Conservation (phyloP, 1,284 basidiomycete species). For the Ganoderma resinaceum region DNA sequence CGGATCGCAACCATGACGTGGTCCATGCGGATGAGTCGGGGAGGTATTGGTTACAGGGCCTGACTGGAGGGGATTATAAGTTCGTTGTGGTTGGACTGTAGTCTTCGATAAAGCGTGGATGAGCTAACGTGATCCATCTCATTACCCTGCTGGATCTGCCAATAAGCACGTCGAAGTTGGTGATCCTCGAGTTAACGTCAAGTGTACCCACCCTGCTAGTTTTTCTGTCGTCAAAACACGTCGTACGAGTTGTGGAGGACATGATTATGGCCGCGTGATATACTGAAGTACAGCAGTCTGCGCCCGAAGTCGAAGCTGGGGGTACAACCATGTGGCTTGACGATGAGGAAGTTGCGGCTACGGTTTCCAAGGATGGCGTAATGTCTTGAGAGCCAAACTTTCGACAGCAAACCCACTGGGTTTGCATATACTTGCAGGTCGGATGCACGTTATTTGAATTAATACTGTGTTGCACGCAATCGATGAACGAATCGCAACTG, state of each 20-base stretch:
- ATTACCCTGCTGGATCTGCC: neutral
- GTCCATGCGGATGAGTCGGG: conserved; percentile 20
- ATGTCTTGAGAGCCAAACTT: neutral
- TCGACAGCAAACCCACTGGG: neutral
- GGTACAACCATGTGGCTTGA: no score
- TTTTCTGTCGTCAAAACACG: no score
- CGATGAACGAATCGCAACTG: neutral
- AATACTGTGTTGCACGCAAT: neutral
- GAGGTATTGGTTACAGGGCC: conserved; percentile 17
- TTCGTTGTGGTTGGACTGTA: conserved; percentile 19
- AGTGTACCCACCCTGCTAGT: no score
- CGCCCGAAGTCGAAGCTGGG: no score
- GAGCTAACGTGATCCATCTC: neutral
- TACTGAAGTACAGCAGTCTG: no score
- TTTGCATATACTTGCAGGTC: no score
- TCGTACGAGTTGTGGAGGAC: no score
- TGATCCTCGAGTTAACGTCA: no score
- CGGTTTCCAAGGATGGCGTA: neutral
- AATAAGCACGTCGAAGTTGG: neutral
- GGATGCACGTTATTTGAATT: no score
- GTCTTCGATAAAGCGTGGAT: neutral
- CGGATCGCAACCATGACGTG: neutral
- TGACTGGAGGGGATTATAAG: conserved; percentile 23
- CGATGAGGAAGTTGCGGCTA: neutral
- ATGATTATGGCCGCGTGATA: no score